A percentile compares a stretch with the other conserved stretches of the same genome.
These are phyloP conservation scores for Phytophthora ohioensis DNA, from an alignment of 352 stramenopile species.

Conservation along the genomic window DNA sequence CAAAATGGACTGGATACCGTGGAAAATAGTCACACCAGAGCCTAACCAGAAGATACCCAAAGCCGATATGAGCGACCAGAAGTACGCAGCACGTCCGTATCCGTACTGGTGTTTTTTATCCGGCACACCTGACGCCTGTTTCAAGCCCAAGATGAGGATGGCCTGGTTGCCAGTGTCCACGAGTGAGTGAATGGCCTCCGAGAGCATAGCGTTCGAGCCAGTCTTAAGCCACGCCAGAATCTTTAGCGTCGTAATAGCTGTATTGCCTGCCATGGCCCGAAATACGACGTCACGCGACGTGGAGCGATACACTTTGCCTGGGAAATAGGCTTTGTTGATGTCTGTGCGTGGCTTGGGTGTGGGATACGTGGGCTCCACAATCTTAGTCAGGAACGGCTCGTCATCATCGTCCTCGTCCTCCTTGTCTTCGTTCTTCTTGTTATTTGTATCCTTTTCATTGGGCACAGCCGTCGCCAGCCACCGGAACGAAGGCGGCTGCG, in stretches of 20 bases:
- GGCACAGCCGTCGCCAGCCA: constrained; percentile 26
- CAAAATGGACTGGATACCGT: constrained; percentile 90
- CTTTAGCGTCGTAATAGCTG: constrained; percentile 93
- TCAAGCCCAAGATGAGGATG: constrained; percentile 89
- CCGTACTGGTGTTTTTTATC: constrained; percentile 97
- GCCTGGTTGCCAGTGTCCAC: constrained; percentile 98
- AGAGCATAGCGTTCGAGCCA: constrained; percentile 96
- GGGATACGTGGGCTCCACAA: constrained; percentile 54
- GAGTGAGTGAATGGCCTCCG: constrained; percentile 97
- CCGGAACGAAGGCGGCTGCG: constrained; percentile 21
- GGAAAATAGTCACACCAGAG: constrained; percentile 94
- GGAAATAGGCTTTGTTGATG: constrained; percentile 90
- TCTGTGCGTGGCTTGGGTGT: constrained; percentile 70
- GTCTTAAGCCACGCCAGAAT: constrained; percentile 84
- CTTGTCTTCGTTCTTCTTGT: not conserved
- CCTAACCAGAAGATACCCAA: constrained; percentile 99
- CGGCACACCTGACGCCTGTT: constrained; percentile 84
- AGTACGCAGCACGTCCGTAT: constrained; percentile 98
- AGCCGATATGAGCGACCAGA: constrained; percentile 98
- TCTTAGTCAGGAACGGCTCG: constrained; percentile 47
- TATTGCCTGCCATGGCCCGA: constrained; percentile 94
- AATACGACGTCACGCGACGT: constrained; percentile 85
- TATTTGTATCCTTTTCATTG: not conserved
- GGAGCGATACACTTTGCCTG: constrained; percentile 79
- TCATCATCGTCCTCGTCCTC: constrained; percentile 19